phyloP scores from a whole-genome alignment of 202 grass and related monocot species.

The Elaeis oleifera region DNA sequence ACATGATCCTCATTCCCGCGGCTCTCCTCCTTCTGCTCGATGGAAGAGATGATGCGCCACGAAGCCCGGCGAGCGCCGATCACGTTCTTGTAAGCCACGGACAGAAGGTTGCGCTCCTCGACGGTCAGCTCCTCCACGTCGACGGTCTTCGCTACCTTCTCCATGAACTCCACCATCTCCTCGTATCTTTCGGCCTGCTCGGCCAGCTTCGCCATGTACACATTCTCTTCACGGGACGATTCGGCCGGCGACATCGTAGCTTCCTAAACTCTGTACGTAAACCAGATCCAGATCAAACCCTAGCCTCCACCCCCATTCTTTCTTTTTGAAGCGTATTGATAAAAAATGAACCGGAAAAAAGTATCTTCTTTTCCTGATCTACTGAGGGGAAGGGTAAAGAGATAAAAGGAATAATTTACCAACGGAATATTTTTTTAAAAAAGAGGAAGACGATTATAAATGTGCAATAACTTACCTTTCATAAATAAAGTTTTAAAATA shows the following conservation, averaged over 20 bases:
- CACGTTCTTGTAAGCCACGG: slow-evolving; percentile 71
- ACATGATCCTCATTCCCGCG: slow-evolving; percentile 51
- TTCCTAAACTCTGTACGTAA: neutral
- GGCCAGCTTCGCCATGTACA: slow-evolving; percentile 53
- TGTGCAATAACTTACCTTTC: too few relatives aligned
- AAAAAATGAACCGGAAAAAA: too few relatives aligned
- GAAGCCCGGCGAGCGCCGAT: slow-evolving; percentile 42
- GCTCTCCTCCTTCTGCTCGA: slow-evolving; percentile 70
- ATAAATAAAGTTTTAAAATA: too few relatives aligned
- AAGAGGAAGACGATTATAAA: too few relatives aligned
- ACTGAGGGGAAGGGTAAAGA: too few relatives aligned
- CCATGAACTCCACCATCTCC: slow-evolving; percentile 59
- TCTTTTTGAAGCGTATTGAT: too few relatives aligned
- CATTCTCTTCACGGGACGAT: slow-evolving; percentile 42
- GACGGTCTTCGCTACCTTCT: slow-evolving; percentile 40
- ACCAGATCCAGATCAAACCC: too few relatives aligned
- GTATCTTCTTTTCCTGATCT: too few relatives aligned
- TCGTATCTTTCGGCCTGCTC: slow-evolving; percentile 53
- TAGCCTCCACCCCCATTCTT: too few relatives aligned
- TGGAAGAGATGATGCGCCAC: slow-evolving; percentile 67
- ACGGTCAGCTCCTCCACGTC: slow-evolving; percentile 47
- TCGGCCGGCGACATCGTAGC: slow-evolving; percentile 35
- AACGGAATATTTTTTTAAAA: too few relatives aligned
- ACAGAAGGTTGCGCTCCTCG: slow-evolving; percentile 60
- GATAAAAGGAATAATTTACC: too few relatives aligned